A percentile compares a stretch with the other conserved stretches of the same genome.
Conservation (phyloP, 371 early-diverging fungal species). For the Nematocida displodere region DNA sequence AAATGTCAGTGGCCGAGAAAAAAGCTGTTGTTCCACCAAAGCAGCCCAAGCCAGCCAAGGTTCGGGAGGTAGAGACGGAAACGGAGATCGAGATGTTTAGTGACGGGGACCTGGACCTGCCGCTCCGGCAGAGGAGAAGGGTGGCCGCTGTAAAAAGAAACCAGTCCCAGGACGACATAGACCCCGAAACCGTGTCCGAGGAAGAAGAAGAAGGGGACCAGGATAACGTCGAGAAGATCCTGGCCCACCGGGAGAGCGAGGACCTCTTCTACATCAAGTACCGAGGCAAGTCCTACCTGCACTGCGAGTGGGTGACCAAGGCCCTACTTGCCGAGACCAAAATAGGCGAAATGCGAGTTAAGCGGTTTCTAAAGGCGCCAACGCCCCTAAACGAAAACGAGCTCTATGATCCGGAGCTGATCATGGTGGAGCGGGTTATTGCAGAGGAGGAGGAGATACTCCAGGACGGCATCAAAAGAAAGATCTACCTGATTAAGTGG, state of each 20-base stretch:
- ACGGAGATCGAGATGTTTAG: neutral
- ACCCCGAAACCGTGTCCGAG: slow-evolving; percentile 7
- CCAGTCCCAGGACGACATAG: neutral
- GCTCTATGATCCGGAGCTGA: slow-evolving; percentile 58
- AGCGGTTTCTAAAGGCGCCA: slow-evolving; percentile 52
- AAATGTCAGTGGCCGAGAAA: slow-evolving; percentile 19
- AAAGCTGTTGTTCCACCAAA: neutral
- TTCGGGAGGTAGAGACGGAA: neutral
- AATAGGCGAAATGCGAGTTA: slow-evolving; percentile 73
- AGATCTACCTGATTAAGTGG: slow-evolving; percentile 78
- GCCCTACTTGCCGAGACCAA: slow-evolving; percentile 69
- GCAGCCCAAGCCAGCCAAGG: neutral
- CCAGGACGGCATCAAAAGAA: neutral
- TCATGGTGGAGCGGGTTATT: slow-evolving; percentile 62
- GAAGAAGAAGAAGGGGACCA: slow-evolving; percentile 44
- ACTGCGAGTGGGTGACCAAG: slow-evolving; percentile 74
- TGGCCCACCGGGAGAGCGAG: slow-evolving; percentile 55
- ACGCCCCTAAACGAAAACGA: slow-evolving; percentile 19
- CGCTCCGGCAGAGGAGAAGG: slow-evolving; percentile 2
- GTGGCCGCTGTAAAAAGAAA: neutral
- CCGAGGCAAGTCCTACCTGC: slow-evolving; percentile 67
- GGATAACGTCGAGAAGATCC: slow-evolving; percentile 63
- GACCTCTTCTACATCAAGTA: slow-evolving; percentile 63
- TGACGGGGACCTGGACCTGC: neutral
- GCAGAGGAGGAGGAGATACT: slow-evolving; percentile 57